phyloP scores from a whole-genome alignment of 805 yeast genomes.

The Kodamaea hsintzibuensis region DNA sequence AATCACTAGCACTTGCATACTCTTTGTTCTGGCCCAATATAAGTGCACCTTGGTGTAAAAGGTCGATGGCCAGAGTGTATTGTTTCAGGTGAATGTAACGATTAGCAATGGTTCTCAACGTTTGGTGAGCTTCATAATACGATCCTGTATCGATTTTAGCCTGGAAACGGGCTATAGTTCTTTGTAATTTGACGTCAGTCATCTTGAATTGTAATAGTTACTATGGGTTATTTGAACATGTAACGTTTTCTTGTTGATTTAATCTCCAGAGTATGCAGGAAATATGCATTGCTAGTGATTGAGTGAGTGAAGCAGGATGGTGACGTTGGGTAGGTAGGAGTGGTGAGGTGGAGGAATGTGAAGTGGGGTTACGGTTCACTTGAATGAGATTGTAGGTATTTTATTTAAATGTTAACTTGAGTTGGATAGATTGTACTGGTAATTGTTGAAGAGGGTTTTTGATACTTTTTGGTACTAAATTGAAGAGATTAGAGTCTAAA shows the following conservation, averaged over 20 bases:
- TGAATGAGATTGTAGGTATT: no score
- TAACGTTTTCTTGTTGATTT: background rate
- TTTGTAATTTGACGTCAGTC: conserved; percentile 7
- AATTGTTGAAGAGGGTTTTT: no score
- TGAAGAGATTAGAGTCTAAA: no score
- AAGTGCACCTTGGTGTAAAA: conserved; percentile 70
- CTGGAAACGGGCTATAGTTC: conserved; percentile 63
- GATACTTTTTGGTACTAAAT: no score
- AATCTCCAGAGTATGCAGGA: background rate
- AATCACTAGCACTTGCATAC: conserved; percentile 80
- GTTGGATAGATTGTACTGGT: no score
- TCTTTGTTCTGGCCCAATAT: conserved; percentile 68
- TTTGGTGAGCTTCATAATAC: conserved; percentile 95
- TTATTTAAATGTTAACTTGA: no score
- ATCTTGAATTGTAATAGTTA: background rate
- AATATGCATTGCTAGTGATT: no score
- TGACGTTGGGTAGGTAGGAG: no score
- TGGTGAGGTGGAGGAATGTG: no score
- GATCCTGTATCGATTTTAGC: conserved; percentile 70
- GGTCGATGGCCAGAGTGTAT: conserved; percentile 69
- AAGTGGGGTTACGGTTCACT: no score
- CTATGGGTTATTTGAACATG: background rate
- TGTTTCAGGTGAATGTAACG: conserved; percentile 72
- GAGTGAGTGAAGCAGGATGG: no score
- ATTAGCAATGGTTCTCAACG: conserved; percentile 84